Evolutionary conservation across 139 green algal genomes (phyloP).

Genomic region (Ettlia oleoabundans): DNA sequence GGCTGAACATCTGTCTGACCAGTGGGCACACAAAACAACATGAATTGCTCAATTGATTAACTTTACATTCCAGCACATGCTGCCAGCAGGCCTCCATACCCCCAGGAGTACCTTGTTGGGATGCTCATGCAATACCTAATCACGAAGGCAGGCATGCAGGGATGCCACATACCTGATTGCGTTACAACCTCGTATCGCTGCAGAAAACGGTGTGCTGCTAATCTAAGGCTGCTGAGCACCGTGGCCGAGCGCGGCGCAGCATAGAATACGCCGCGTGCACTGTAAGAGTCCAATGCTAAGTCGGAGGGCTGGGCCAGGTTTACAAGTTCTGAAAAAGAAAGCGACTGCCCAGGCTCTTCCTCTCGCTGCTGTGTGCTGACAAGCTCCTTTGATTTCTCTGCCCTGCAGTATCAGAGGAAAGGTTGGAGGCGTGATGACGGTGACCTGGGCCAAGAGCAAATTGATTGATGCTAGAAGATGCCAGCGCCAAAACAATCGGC

Average conservation of each 20-base stretch:
- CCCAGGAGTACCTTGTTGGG: too few relatives aligned
- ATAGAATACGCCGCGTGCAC: neutral
- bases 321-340: slow-evolving; percentile 13
- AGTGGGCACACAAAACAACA: too few relatives aligned
- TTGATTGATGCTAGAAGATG: too few relatives aligned
- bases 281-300: slow-evolving; percentile 4
- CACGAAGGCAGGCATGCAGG: too few relatives aligned
- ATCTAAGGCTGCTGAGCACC: slow-evolving; percentile 13
- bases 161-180: neutral
- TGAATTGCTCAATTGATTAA: too few relatives aligned
- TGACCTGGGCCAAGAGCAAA: too few relatives aligned
- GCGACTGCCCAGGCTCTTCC: neutral
- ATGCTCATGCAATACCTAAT: too few relatives aligned
- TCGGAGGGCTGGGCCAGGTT: slow-evolving; percentile 7
- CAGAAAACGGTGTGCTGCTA: slow-evolving; percentile 1
- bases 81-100: too few relatives aligned
- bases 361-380: neutral
- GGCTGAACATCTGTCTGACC: too few relatives aligned
- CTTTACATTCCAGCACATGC: neutral
- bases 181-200: slow-evolving; percentile 7
- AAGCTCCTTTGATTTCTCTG: neutral
- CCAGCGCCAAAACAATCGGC: too few relatives aligned
- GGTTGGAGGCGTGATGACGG: too few relatives aligned
- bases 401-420: too few relatives aligned
- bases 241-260: neutral